Evolutionary conservation across 2,329 filamentous ascomycete genomes (phyloP).

Genomic region (Pestalotiopsis sp.): DNA sequence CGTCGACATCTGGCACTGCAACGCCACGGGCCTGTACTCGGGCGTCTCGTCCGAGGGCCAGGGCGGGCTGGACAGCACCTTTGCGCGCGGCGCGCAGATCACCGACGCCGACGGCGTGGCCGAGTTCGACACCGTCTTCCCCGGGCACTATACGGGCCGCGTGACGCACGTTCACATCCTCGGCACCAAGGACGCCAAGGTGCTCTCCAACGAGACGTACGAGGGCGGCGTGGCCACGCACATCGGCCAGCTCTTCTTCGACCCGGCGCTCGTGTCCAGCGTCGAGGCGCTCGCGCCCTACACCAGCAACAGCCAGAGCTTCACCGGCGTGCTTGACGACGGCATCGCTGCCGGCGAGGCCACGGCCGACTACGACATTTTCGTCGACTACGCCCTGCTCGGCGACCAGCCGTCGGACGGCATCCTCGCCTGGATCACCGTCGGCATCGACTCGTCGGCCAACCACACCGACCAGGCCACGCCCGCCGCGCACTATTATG

Average conservation of each 20-base stretch:
- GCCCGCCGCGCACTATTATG: slow-evolving; percentile 4
- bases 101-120: slow-evolving; percentile 41
- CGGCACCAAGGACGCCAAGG: slow-evolving; percentile 39
- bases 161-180: slow-evolving; percentile 50
- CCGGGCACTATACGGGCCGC: slow-evolving; percentile 44
- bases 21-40: slow-evolving; percentile 40
- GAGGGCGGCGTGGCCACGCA: slow-evolving; percentile 45
- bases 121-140: slow-evolving; percentile 42
- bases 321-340: slow-evolving; percentile 4
- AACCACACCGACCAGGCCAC: slow-evolving; percentile 1
- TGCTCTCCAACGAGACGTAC: slow-evolving; percentile 46
- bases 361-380: neutral
- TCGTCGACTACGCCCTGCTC: neutral
- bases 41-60: slow-evolving; percentile 38
- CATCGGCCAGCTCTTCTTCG: slow-evolving; percentile 66
- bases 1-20: slow-evolving; percentile 39
- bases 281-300: slow-evolving; percentile 6
- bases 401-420: slow-evolving; percentile 2
- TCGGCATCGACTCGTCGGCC: slow-evolving; percentile 3
- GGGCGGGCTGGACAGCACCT: slow-evolving; percentile 43
- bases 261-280: slow-evolving; percentile 53
- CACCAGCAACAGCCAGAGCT: neutral
- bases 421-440: slow-evolving; percentile 7
- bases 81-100: slow-evolving; percentile 39
- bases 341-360: neutral